Percentiles rank a stretch among this genome's conserved stretches.
Evolutionary conservation across 768 basidiomycete species (phyloP).

Genomic region (Suillus brevipes): DNA sequence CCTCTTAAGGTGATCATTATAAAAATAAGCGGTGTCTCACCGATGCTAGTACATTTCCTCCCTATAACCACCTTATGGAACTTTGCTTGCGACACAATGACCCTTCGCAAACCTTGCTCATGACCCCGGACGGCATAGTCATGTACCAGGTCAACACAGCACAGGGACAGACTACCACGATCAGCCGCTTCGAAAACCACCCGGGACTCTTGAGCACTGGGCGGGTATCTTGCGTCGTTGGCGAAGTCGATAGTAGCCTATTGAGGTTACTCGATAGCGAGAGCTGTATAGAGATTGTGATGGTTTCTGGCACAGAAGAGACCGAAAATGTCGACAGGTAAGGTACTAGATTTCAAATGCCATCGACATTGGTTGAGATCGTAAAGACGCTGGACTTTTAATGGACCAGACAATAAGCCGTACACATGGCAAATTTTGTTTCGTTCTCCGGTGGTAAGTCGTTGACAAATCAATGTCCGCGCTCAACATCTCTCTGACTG

Average conservation of each 20-base stretch:
- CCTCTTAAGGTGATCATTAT: neutral
- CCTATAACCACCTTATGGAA: slow-evolving; percentile 2
- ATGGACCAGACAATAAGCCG: slow-evolving; percentile 33
- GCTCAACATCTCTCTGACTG: neutral
- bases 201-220: slow-evolving; percentile 23
- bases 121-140: slow-evolving; percentile 34
- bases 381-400: slow-evolving; percentile 39
- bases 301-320: slow-evolving; percentile 13
- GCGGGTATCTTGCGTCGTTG: slow-evolving; percentile 35
- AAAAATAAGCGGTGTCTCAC: neutral
- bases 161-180: slow-evolving; percentile 1
- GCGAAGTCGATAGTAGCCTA: slow-evolving; percentile 31
- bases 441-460: slow-evolving; percentile 37
- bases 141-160: slow-evolving; percentile 37
- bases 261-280: slow-evolving; percentile 24
- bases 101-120: slow-evolving; percentile 36
- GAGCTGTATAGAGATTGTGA: slow-evolving; percentile 13
- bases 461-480: neutral
- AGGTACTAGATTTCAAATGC: slow-evolving; percentile 6
- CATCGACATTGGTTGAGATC: neutral
- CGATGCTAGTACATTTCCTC: neutral
- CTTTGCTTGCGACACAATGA: slow-evolving; percentile 33
- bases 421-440: slow-evolving; percentile 43
- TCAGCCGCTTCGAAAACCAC: slow-evolving; percentile 26
- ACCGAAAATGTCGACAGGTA: slow-evolving; percentile 22